A percentile compares a stretch with the other conserved stretches of the same genome.
Evolutionary conservation across 495 filamentous ascomycete genomes (phyloP).

Genomic region (Tuber melanosporum): DNA sequence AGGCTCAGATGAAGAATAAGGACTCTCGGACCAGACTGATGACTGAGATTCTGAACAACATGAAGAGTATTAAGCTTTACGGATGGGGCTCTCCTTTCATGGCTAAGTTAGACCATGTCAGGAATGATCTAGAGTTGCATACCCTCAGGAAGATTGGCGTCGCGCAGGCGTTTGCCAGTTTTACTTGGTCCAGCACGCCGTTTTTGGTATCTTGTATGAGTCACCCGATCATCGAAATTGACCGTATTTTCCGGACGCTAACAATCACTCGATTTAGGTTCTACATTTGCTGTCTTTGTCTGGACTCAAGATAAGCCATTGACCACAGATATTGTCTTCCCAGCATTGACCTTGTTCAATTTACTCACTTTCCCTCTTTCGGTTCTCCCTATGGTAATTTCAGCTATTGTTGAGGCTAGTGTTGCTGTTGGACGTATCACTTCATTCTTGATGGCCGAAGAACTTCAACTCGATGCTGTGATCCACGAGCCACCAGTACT

Average conservation of each 20-base stretch:
- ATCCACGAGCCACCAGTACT: slow-evolving; percentile 58
- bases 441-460: slow-evolving; percentile 77
- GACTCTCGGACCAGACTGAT: slow-evolving; percentile 87
- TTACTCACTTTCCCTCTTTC: slow-evolving; percentile 85
- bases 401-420: slow-evolving; percentile 87
- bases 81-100: slow-evolving; percentile 96
- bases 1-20: slow-evolving; percentile 98
- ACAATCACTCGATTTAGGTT: slow-evolving; percentile 43
- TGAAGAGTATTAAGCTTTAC: slow-evolving; percentile 98
- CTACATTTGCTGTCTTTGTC: slow-evolving; percentile 92
- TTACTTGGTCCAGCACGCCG: slow-evolving; percentile 98
- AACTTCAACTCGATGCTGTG: slow-evolving; percentile 82
- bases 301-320: slow-evolving; percentile 70
- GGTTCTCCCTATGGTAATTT: slow-evolving; percentile 95
- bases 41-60: slow-evolving; percentile 98
- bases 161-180: slow-evolving; percentile 87
- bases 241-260: background rate
- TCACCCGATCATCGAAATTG: background rate
- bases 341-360: slow-evolving; percentile 58
- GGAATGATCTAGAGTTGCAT: slow-evolving; percentile 91
- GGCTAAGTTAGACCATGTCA: slow-evolving; percentile 88
- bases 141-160: slow-evolving; percentile 95
- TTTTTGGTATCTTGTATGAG: slow-evolving; percentile 83
- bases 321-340: slow-evolving; percentile 93
- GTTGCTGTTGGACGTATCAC: slow-evolving; percentile 86